Evolutionary conservation across 352 stramenopile species (phyloP), one percentile per base, ranked within the genome.

Genomic region (Globisporangium ultimum): DNA sequence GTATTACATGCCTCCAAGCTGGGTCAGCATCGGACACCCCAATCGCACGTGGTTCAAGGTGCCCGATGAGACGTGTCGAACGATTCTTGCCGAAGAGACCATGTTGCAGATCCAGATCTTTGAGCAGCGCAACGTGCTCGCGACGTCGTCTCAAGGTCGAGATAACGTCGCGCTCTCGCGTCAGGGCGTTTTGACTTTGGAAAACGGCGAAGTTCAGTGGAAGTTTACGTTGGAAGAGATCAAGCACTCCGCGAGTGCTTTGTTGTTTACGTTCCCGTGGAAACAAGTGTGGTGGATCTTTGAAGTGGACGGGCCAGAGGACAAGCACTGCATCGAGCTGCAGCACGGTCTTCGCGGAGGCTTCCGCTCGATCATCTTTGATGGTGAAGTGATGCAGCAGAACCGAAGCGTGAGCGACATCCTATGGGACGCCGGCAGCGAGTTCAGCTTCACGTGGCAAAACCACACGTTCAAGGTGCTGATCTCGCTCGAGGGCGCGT

Each of bases 201-300:
- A 87, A 8, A 63, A 84, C 38, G 79, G 77, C 9, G 65, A 67
- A 10, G 74, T 67, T 3, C 69, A 76, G 52, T 89, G 79, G 75
- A 79, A 81, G 36, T 87, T 78, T 34, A 85, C 70, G 20, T 58
- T 93, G 34, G 84, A 93, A 55, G 84, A 93, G 67, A 93, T 93
- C 63, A 93, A 93, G 61, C 84, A 93, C 54, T 58, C 80, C 1
- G 81, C 81, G 20, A 91, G 81, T 28, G 80, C 84, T 17, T 60
- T 93, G 15, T 51, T 93, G 50, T 89, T 91, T 56, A 93, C 84
- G 36, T 93, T 93, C 56, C 84, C 84, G 46, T 93, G 84, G 84
- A 93, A 93, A 57, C 84, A 93, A 55, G 67, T 91, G 42, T 93
- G 84, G 84, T 93, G 84, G 84, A 80, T 91, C 52, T 84, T 93